Evolutionary conservation across 2,329 filamentous ascomycete genomes (phyloP).

Genomic region (Ceratocystis alfenasii): DNA sequence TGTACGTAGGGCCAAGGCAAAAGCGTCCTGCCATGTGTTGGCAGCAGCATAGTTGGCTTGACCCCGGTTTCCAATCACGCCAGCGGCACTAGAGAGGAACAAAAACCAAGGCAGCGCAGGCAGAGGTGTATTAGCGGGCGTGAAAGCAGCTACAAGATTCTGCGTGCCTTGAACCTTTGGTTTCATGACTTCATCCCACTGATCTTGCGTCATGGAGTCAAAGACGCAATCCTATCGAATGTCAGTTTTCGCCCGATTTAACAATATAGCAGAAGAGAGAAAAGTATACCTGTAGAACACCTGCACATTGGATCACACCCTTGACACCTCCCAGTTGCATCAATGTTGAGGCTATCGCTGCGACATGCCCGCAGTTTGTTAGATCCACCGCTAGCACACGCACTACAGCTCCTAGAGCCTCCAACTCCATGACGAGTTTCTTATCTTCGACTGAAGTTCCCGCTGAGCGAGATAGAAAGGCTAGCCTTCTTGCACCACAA

Average conservation of each 20-base stretch:
- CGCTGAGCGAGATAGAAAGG: conserved; percentile 42
- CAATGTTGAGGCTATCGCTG: conserved; percentile 22
- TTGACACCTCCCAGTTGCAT: conserved; percentile 26
- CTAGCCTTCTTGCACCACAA: conserved; percentile 41
- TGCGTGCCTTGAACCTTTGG: conserved; percentile 33
- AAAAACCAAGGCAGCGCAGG: conserved; percentile 26
- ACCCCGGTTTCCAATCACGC: conserved; percentile 42
- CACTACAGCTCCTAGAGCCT: conserved; percentile 28
- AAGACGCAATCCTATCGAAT: conserved; percentile 27
- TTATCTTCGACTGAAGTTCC: conserved; percentile 26
- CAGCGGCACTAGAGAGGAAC: conserved; percentile 29
- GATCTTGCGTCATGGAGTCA: conserved; percentile 29
- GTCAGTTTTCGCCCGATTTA: neutral
- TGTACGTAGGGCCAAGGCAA: conserved; percentile 31
- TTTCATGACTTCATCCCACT: conserved; percentile 28
- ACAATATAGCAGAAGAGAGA: neutral
- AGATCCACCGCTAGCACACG: conserved; percentile 34
- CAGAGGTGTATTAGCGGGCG: conserved; percentile 28
- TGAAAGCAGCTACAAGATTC: conserved; percentile 31
- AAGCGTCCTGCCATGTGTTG: conserved; percentile 40
- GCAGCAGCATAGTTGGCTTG: conserved; percentile 49
- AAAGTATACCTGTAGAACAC: conserved; percentile 27
- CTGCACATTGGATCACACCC: conserved; percentile 32
- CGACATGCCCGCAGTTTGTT: conserved; percentile 30
- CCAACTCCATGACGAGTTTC: conserved; percentile 30